Evolutionary conservation across 148 eudicot species (phyloP), one percentile per base, ranked within the genome.

Genomic region (Silene latifolia): DNA sequence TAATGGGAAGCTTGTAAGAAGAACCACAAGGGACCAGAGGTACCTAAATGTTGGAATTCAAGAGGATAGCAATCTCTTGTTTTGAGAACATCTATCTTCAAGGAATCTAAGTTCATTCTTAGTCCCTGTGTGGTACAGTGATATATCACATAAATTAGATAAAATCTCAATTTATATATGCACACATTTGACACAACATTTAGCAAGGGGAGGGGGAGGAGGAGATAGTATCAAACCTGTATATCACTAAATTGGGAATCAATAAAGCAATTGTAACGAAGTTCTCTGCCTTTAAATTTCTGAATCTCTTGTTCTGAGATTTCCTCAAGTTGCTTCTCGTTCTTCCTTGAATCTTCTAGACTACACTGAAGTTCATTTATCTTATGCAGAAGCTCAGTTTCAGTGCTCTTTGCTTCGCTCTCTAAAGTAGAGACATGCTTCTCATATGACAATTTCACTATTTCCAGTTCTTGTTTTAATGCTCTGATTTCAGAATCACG

Each of bases 31-130:
- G 63, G 54, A 77, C 3, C 21, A 72, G 68, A 32, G 62, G 27
- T 84, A 95, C 99, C 99, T 73, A 95, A 81, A 63, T 88, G 75
- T 71, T 85, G 79, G 75, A 95, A 75, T 82, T 90, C 99, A 70
- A 86, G 82, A 17, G 84, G 78, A 70, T 88, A 87, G 74, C 78
- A 70, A 57, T 74, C 73, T 73, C 82, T 85, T 60, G 85, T 90
- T 84, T 78, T 85, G 78, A 74, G 57, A 77, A 89, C 81, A 72
- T 92, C 90, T 86, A 79, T 83, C 85, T 87, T 90, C 64, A 90
- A 77, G 73, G 91, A 85, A 51, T 86, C 82, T 76, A 89, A 83
- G 56, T 81, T 85, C 75, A 63, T 59, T 78, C 89, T 84, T 61
- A 95, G 77, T 68, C 71, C 91, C 98, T 95, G 80, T 32, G 64